These are phyloP conservation scores for Diversispora eburnea DNA, from an alignment of 192 early-diverging fungal species.

Conservation along the genomic window DNA sequence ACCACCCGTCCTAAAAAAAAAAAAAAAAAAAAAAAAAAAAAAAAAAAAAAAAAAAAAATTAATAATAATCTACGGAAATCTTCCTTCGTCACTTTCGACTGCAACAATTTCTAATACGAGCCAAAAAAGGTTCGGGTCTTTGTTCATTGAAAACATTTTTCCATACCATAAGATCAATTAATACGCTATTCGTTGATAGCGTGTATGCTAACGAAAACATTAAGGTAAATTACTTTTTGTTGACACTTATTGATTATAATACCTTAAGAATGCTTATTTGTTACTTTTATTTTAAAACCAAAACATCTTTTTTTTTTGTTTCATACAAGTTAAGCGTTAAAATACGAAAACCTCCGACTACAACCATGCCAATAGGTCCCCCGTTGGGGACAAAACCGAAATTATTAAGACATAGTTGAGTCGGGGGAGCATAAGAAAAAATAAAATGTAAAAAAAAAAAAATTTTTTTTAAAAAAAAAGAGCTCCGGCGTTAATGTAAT, in stretches of 20 bases:
- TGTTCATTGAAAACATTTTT: too few relatives aligned
- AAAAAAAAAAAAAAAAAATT: too few relatives aligned
- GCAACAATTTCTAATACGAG: too few relatives aligned
- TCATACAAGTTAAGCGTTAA: constrained; percentile 7
- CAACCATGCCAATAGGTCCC: background rate
- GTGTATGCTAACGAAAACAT: too few relatives aligned
- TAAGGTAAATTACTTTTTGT: too few relatives aligned
- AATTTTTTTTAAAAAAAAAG: constrained; percentile 9
- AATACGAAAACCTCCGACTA: constrained; percentile 12
- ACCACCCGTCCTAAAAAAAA: too few relatives aligned
- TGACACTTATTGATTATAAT: background rate
- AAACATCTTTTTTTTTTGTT: constrained; percentile 19
- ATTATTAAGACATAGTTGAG: background rate
- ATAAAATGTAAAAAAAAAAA: background rate
- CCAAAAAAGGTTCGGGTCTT: too few relatives aligned
- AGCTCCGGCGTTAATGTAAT: constrained; percentile 7
- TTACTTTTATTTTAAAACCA: constrained; percentile 5
- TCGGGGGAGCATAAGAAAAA: constrained; percentile 8
- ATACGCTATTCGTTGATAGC: too few relatives aligned
- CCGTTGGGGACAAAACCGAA: background rate
- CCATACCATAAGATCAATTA: too few relatives aligned
- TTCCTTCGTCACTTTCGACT: too few relatives aligned
- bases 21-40: too few relatives aligned
- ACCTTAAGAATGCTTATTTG: constrained; percentile 10
- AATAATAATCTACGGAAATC: too few relatives aligned